These are phyloP conservation scores for Phylloporus rhodoxanthus DNA, from an alignment of 768 basidiomycete genomes.

Conservation along the genomic window DNA sequence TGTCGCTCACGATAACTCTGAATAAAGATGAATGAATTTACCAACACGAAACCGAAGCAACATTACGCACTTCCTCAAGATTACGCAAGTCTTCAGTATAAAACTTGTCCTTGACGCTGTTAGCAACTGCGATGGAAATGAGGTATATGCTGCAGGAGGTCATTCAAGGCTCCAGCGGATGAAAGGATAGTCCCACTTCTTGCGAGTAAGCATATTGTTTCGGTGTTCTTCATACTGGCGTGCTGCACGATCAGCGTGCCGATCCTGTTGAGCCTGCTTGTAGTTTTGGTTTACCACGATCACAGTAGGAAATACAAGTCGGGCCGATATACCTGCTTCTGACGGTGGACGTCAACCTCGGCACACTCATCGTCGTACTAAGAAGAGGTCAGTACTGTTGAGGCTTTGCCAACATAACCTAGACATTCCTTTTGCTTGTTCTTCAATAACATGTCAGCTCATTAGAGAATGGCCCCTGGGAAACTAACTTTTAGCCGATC, in stretches of 20 bases:
- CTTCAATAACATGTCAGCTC: constrained; percentile 11
- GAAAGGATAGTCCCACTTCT: constrained; percentile 50
- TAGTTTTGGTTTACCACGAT: constrained; percentile 3
- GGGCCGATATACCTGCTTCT: constrained; percentile 57
- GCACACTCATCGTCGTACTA: constrained; percentile 78
- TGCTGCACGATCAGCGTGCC: constrained; percentile 66
- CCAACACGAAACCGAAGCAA: constrained; percentile 4
- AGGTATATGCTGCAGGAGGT: constrained; percentile 51
- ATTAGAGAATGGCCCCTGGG: constrained; percentile 1
- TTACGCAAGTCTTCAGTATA: constrained; percentile 63
- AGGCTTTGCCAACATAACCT: not conserved
- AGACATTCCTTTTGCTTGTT: constrained; percentile 30
- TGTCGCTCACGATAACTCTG: constrained; percentile 61
- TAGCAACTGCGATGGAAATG: constrained; percentile 64
- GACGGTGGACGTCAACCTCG: constrained; percentile 66
- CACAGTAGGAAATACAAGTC: not conserved
- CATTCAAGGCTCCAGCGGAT: not conserved
- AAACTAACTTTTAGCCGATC: constrained; percentile 63
- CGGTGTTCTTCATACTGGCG: constrained; percentile 73
- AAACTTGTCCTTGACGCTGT: constrained; percentile 63
- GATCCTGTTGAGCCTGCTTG: constrained; percentile 62
- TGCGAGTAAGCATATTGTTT: constrained; percentile 72
- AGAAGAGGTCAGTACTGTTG: constrained; percentile 7
- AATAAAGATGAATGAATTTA: constrained; percentile 24
- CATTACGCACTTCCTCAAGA: constrained; percentile 60